Evolutionary conservation across 495 filamentous ascomycete species (phyloP).

Genomic region (Astrothelium subdiscretum): DNA sequence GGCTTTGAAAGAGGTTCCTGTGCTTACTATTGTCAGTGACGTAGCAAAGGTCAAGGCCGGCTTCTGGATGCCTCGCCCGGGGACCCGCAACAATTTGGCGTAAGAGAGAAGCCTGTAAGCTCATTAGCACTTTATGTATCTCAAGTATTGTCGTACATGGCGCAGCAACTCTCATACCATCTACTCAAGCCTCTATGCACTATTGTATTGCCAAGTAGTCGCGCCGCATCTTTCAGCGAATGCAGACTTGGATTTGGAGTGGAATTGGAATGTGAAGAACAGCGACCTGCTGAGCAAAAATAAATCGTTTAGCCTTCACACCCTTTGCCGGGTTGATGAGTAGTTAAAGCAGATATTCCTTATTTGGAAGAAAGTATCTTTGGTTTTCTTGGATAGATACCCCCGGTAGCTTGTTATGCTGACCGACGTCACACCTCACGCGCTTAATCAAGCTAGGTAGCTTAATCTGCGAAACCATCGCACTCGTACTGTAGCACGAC

Average conservation of each 20-base stretch:
- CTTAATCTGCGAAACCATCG: too few species aligned
- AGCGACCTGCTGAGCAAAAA: too few species aligned
- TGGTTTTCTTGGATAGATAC: too few species aligned
- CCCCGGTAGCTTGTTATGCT: too few species aligned
- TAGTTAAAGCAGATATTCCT: background rate
- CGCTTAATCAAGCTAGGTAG: background rate
- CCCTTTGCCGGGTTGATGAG: background rate
- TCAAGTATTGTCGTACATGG: too few species aligned
- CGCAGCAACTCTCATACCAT: background rate
- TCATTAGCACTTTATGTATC: background rate
- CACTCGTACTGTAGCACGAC: too few species aligned
- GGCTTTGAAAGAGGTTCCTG: background rate
- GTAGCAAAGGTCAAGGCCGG: slow-evolving; percentile 90
- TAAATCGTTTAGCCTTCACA: too few species aligned
- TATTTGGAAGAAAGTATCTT: background rate
- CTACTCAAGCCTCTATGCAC: too few species aligned
- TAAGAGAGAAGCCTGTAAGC: slow-evolving; percentile 44
- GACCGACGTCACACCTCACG: background rate
- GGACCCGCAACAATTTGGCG: slow-evolving; percentile 72
- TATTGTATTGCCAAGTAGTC: too few species aligned
- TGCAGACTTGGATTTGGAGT: too few species aligned
- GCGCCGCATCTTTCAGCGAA: too few species aligned
- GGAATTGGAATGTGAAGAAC: too few species aligned
- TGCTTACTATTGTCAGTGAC: slow-evolving; percentile 61
- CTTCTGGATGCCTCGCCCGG: slow-evolving; percentile 67